These are phyloP conservation scores for Mycena alexandri DNA, from an alignment of 768 basidiomycete genomes.

Conservation along the genomic window DNA sequence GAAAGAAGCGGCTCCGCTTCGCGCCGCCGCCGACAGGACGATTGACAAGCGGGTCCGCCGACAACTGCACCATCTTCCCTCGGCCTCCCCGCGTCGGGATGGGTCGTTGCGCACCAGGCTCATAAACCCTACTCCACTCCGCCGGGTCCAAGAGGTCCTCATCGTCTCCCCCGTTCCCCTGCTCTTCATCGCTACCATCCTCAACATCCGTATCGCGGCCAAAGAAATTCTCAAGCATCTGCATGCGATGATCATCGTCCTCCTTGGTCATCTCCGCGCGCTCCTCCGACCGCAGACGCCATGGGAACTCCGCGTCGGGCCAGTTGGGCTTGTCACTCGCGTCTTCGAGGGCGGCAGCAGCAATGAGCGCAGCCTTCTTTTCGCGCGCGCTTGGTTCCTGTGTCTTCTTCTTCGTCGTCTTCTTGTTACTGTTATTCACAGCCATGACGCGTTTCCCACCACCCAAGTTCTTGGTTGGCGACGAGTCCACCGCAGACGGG, in stretches of 20 bases:
- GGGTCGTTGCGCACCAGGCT: slow-evolving; percentile 45
- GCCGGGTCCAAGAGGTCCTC: slow-evolving; percentile 50
- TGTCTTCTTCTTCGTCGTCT: slow-evolving; percentile 59
- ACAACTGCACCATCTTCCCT: slow-evolving; percentile 73
- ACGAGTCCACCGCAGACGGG: slow-evolving; percentile 45
- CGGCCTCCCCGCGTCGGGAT: slow-evolving; percentile 56
- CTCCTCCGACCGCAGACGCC: slow-evolving; percentile 74
- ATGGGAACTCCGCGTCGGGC: slow-evolving; percentile 85
- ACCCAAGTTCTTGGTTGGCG: slow-evolving; percentile 54
- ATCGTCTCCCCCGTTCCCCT: slow-evolving; percentile 38
- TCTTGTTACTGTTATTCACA: slow-evolving; percentile 13
- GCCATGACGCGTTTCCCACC: slow-evolving; percentile 48
- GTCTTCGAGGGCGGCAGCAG: slow-evolving; percentile 46
- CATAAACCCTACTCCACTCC: slow-evolving; percentile 46
- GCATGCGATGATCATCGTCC: slow-evolving; percentile 71
- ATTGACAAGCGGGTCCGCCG: slow-evolving; percentile 53
- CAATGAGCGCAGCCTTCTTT: slow-evolving; percentile 45
- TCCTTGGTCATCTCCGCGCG: slow-evolving; percentile 63
- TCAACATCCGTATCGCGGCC: slow-evolving; percentile 79
- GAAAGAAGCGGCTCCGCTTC: slow-evolving; percentile 56
- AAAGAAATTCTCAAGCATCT: slow-evolving; percentile 77
- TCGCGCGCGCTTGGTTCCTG: slow-evolving; percentile 52
- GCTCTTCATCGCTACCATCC: slow-evolving; percentile 53
- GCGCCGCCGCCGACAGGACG: slow-evolving; percentile 32
- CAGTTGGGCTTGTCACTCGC: slow-evolving; percentile 72